phyloP scores from a whole-genome alignment of 2,329 filamentous ascomycete species.

The Trichoderma aggressivum region DNA sequence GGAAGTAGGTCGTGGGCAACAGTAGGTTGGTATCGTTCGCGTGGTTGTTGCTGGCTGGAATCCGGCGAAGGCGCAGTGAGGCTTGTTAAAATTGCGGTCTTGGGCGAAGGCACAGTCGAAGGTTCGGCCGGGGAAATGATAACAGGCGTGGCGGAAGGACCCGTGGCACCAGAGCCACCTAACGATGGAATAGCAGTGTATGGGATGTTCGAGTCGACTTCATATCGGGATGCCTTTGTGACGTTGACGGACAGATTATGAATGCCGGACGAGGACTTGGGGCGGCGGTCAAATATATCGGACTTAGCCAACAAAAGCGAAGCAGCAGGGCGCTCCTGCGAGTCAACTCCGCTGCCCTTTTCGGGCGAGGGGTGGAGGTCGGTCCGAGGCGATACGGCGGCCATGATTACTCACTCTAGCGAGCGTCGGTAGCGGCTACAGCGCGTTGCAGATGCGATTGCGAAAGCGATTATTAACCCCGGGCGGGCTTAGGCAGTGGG shows the following conservation, averaged over 20 bases:
- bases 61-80: neutral
- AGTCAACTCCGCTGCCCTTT: neutral
- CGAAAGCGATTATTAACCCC: slow-evolving; percentile 12
- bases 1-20: slow-evolving; percentile 64
- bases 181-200: slow-evolving; percentile 27
- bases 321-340: slow-evolving; percentile 9
- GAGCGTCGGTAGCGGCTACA: slow-evolving; percentile 7
- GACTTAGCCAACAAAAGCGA: slow-evolving; percentile 17
- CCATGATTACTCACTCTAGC: slow-evolving; percentile 16
- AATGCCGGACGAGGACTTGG: slow-evolving; percentile 19
- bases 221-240: slow-evolving; percentile 22
- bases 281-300: slow-evolving; percentile 22
- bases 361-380: slow-evolving; percentile 16
- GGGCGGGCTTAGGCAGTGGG: slow-evolving; percentile 3
- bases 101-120: neutral
- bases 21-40: slow-evolving; percentile 44
- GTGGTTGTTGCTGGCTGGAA: slow-evolving; percentile 6
- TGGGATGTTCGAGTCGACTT: slow-evolving; percentile 21
- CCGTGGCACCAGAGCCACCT: slow-evolving; percentile 25
- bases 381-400: slow-evolving; percentile 21
- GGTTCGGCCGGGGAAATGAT: slow-evolving; percentile 17
- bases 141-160: slow-evolving; percentile 18
- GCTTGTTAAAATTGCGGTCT: neutral
- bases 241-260: slow-evolving; percentile 25
- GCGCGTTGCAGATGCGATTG: neutral